A percentile compares a stretch with the other conserved stretches of the same genome.
phyloP scores from a whole-genome alignment of 2,329 filamentous ascomycete species.

The Fusarium napiforme region DNA sequence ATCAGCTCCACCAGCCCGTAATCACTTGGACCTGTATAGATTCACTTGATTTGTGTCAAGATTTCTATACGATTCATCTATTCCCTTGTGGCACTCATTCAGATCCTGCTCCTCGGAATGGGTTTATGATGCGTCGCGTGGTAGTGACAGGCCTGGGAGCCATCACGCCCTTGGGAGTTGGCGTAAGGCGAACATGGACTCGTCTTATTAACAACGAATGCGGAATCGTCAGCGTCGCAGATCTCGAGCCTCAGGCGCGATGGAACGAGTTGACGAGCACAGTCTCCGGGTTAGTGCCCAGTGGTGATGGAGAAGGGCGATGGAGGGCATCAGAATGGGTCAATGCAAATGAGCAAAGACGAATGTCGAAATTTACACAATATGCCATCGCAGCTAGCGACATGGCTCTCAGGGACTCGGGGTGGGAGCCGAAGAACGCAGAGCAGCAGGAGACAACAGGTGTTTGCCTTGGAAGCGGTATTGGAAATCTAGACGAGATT shows the following conservation, averaged over 20 bases:
- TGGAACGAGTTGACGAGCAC: slow-evolving; percentile 84
- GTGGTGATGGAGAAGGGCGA: slow-evolving; percentile 51
- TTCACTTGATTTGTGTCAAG: neutral
- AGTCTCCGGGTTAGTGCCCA: slow-evolving; percentile 84
- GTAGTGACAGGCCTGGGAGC: slow-evolving; percentile 87
- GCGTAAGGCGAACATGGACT: slow-evolving; percentile 80
- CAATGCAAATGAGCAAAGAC: slow-evolving; percentile 67
- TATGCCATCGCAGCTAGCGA: slow-evolving; percentile 88
- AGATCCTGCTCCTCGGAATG: slow-evolving; percentile 48
- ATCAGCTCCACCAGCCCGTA: neutral
- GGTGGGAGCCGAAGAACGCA: slow-evolving; percentile 72
- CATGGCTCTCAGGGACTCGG: slow-evolving; percentile 86
- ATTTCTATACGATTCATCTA: neutral
- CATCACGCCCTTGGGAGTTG: slow-evolving; percentile 85
- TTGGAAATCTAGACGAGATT: slow-evolving; percentile 92
- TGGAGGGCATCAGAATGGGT: slow-evolving; percentile 68
- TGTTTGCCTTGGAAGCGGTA: slow-evolving; percentile 93
- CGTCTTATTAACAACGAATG: slow-evolving; percentile 82
- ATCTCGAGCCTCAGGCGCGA: slow-evolving; percentile 63
- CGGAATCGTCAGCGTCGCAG: slow-evolving; percentile 79
- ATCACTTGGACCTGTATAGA: neutral
- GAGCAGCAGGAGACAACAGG: slow-evolving; percentile 81
- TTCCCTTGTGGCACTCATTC: neutral
- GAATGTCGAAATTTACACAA: slow-evolving; percentile 92
- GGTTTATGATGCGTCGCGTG: slow-evolving; percentile 72